A percentile compares a stretch with the other conserved stretches of the same genome.
phyloP scores from a whole-genome alignment of 352 stramenopile genomes.

The Globisporangium barbulae region DNA sequence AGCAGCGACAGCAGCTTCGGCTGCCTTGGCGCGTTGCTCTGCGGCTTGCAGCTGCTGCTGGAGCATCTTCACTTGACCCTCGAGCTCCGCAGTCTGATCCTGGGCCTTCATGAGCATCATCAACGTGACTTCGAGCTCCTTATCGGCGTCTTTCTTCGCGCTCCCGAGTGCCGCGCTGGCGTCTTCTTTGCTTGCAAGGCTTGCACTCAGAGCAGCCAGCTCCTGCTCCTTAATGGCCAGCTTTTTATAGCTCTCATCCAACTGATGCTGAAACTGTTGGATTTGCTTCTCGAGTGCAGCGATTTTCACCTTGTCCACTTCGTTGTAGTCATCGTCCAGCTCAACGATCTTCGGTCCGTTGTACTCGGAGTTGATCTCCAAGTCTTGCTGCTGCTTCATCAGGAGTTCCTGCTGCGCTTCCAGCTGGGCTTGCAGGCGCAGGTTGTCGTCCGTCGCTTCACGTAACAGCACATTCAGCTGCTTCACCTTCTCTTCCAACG shows the following conservation, averaged over 20 bases:
- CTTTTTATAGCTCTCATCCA: constrained; percentile 11
- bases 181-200: constrained; percentile 13
- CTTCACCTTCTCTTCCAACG: constrained; percentile 67
- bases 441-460: constrained; percentile 49
- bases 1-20: background rate
- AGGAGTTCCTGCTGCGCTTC: constrained; percentile 9
- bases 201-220: constrained; percentile 22
- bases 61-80: constrained; percentile 30
- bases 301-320: constrained; percentile 14
- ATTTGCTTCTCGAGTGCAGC: constrained; percentile 25
- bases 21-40: constrained; percentile 16
- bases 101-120: constrained; percentile 25
- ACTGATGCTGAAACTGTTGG: constrained; percentile 14
- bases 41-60: constrained; percentile 42
- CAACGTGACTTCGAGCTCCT: constrained; percentile 22
- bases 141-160: constrained; percentile 20
- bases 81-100: constrained; percentile 24
- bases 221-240: constrained; percentile 25
- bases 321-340: constrained; percentile 14
- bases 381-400: constrained; percentile 10
- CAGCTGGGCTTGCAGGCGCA: constrained; percentile 25
- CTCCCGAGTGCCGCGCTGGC: constrained; percentile 11
- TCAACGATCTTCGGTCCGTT: constrained; percentile 20
- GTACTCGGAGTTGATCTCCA: background rate
- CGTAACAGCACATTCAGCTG: constrained; percentile 46